phyloP scores from a whole-genome alignment of 176 grass and related monocot species.

The bread wheat (Triticum aestivum) region DNA sequence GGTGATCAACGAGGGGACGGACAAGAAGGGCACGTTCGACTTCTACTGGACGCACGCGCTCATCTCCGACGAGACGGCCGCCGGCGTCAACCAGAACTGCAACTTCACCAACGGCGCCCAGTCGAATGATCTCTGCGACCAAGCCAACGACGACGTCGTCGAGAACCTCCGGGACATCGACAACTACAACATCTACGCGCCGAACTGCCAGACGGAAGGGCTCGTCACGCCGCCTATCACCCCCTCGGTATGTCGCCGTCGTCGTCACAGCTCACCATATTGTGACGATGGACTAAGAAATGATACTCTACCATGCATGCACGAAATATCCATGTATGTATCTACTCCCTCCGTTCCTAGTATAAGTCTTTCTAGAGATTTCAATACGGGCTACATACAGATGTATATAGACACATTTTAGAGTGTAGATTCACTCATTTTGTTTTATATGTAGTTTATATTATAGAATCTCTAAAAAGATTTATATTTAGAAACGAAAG shows the following conservation, averaged over 20 bases:
- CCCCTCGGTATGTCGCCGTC: conserved; percentile 38
- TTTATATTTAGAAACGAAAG: no score
- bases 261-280: no score
- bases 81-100: conserved; percentile 51
- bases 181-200: conserved; percentile 91
- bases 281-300: no score
- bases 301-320: no score
- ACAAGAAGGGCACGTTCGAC: conserved; percentile 58
- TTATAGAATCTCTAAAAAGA: no score
- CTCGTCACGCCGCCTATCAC: conserved; percentile 39
- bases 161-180: conserved; percentile 26
- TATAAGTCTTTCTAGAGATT: no score
- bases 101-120: conserved; percentile 38
- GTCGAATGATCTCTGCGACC: not conserved
- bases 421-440: no score
- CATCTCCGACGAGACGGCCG: conserved; percentile 60
- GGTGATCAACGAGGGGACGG: conserved; percentile 65
- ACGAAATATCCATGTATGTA: no score
- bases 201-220: conserved; percentile 33
- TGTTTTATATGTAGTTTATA: no score
- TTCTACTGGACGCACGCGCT: conserved; percentile 89
- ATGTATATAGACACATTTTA: no score
- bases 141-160: not conserved
- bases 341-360: no score
- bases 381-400: no score